Evolutionary conservation across 768 basidiomycete species (phyloP).

Genomic region (Serendipita sp.): DNA sequence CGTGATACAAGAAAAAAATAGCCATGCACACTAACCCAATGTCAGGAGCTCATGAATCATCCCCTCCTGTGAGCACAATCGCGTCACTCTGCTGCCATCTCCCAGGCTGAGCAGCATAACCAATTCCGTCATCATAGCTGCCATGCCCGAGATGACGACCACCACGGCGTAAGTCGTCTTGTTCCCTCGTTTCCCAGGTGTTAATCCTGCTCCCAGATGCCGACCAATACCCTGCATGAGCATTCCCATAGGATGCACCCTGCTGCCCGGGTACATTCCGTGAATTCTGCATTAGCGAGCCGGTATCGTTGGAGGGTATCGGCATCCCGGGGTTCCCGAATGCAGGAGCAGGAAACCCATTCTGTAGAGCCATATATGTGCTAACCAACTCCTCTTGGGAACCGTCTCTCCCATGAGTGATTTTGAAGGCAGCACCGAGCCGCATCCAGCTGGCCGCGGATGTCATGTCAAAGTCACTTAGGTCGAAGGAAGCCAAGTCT

Average conservation of each 20-base stretch:
- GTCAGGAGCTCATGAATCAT: not conserved
- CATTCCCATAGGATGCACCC: not conserved
- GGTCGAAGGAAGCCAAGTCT: not conserved
- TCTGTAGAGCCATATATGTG: not conserved
- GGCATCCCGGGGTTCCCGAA: not conserved
- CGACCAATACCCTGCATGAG: not conserved
- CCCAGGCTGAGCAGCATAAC: not conserved
- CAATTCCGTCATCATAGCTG: not conserved
- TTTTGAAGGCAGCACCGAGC: not conserved
- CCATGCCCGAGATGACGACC: not conserved
- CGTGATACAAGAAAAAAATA: too few relatives aligned
- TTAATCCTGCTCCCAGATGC: not conserved
- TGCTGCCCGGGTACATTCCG: not conserved
- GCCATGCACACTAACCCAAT: too few relatives aligned
- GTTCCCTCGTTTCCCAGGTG: not conserved
- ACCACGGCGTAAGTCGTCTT: not conserved
- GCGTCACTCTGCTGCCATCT: conserved; percentile 6
- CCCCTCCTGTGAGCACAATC: not conserved
- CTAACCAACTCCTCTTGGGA: not conserved
- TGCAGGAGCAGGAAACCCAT: not conserved
- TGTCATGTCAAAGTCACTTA: not conserved
- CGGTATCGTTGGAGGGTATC: not conserved
- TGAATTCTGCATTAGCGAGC: not conserved
- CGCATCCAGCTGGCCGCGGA: not conserved
- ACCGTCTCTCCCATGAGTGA: not conserved